Conservation (phyloP, 768 basidiomycete genomes). For the Lentinula detonsa region DNA sequence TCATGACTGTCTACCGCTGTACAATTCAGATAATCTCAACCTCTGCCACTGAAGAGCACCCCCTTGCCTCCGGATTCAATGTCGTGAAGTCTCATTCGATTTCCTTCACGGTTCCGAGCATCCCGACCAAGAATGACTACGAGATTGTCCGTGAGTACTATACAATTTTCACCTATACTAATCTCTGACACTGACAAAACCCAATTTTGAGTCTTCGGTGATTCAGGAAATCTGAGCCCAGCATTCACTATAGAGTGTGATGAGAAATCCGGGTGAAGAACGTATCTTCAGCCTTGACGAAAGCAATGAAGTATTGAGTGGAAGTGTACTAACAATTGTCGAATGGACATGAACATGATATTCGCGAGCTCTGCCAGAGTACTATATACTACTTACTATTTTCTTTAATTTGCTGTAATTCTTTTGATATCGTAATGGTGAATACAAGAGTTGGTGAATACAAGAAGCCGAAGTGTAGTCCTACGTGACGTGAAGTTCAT, state of each 20-base stretch:
- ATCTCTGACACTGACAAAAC: no score
- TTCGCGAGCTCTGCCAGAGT: no score
- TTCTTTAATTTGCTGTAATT: no score
- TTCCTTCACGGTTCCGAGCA: constrained; percentile 7
- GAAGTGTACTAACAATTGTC: no score
- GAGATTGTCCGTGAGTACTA: not conserved
- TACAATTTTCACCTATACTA: not conserved
- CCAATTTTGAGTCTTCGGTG: constrained; percentile 47
- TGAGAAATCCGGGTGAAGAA: not conserved
- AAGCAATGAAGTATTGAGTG: not conserved
- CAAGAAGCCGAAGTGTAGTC: no score
- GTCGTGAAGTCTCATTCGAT: constrained; percentile 6
- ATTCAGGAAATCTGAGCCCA: constrained; percentile 58
- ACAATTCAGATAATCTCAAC: not conserved
- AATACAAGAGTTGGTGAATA: no score
- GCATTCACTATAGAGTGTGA: constrained; percentile 26
- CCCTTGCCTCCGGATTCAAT: constrained; percentile 13
- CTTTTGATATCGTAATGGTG: no score
- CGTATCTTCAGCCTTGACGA: not conserved
- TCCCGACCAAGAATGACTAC: constrained; percentile 5
- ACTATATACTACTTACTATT: no score
- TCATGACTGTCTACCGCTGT: not conserved
- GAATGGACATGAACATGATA: no score
- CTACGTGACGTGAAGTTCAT: no score
- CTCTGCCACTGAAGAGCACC: constrained; percentile 9